phyloP scores from a whole-genome alignment of 2,329 filamentous ascomycete species.

The Exophiala alcalophila region DNA sequence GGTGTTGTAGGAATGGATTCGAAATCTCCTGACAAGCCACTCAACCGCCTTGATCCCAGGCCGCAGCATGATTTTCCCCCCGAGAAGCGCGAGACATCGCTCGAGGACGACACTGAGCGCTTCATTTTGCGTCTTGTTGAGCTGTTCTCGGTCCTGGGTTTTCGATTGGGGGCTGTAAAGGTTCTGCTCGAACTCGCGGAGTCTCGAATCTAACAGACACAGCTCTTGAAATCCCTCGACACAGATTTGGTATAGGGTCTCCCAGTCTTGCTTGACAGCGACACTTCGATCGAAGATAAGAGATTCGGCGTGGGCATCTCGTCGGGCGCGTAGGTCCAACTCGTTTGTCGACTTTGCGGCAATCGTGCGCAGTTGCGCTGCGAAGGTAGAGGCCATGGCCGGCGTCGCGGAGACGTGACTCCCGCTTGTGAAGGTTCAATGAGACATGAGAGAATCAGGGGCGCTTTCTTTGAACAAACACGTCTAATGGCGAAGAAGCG shows the following conservation, averaged over 20 bases:
- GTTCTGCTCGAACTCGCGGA: conserved; percentile 68
- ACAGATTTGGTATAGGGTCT: conserved; percentile 82
- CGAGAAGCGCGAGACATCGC: conserved; percentile 76
- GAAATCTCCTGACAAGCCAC: conserved; percentile 89
- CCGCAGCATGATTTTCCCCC: conserved; percentile 73
- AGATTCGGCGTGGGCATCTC: conserved; percentile 87
- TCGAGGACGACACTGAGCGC: conserved; percentile 76
- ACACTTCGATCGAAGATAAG: conserved; percentile 85
- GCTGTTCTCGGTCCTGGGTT: conserved; percentile 78
- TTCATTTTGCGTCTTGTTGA: conserved; percentile 76
- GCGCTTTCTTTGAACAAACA: too few species aligned
- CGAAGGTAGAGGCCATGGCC: conserved; percentile 77
- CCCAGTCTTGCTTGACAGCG: conserved; percentile 84
- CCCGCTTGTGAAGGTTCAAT: too few species aligned
- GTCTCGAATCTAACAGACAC: conserved; percentile 79
- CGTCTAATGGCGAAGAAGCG: neutral
- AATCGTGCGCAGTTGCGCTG: conserved; percentile 90
- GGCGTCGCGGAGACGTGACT: neutral
- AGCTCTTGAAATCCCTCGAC: conserved; percentile 87
- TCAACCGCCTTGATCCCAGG: conserved; percentile 89
- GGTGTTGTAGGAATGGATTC: conserved; percentile 89
- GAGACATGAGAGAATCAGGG: neutral
- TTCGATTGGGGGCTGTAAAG: conserved; percentile 95
- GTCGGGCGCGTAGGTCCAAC: conserved; percentile 89
- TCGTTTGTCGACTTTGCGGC: conserved; percentile 85